Evolutionary conservation across 2,329 filamentous ascomycete species (phyloP).

Genomic region (Fusarium sp.): DNA sequence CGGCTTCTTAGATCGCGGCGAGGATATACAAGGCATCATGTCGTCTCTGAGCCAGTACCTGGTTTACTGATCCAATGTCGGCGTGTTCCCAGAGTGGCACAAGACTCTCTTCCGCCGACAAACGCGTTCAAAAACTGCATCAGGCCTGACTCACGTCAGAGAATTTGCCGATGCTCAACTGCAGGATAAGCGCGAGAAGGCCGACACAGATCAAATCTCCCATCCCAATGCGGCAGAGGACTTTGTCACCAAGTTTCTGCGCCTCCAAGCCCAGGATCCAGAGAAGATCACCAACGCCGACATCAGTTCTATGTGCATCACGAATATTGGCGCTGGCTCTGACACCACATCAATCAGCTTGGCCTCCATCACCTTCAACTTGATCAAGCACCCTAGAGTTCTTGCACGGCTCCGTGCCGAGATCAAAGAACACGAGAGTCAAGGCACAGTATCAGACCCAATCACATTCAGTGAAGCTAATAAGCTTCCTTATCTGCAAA

Average conservation of each 20-base stretch:
- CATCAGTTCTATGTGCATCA: neutral
- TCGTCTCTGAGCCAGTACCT: neutral
- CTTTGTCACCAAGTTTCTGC: neutral
- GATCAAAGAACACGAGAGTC: neutral
- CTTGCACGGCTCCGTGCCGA: neutral
- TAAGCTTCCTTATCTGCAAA: neutral
- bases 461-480: neutral
- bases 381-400: neutral
- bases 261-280: neutral
- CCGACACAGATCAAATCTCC: fast-evolving
- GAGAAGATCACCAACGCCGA: neutral
- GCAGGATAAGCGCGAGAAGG: neutral
- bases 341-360: neutral
- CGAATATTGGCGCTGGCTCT: neutral
- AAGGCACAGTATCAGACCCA: neutral
- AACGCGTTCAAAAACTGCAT: neutral
- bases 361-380: neutral
- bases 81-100: neutral
- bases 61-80: neutral
- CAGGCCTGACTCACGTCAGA: neutral
- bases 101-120: neutral
- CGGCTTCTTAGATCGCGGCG: neutral
- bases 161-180: neutral
- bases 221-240: fast-evolving
- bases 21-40: neutral